Percentiles rank a stretch among this genome's conserved stretches.
phyloP scores from a whole-genome alignment of 2,329 filamentous ascomycete species.

The Metarhizium album region DNA sequence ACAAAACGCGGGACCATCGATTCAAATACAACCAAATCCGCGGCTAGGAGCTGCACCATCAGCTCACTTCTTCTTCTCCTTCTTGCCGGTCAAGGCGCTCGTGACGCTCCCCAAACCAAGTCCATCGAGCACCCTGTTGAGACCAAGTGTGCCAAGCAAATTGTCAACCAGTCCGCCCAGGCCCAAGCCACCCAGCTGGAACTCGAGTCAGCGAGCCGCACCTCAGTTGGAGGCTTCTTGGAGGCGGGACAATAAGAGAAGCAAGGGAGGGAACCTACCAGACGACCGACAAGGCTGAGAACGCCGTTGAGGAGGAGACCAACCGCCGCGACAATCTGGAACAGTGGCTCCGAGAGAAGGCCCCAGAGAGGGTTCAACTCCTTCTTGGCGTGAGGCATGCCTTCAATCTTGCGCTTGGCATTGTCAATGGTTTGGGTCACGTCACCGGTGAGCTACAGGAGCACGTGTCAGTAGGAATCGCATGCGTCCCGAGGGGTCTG shows the following conservation, averaged over 20 bases:
- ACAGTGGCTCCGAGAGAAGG: constrained; percentile 71
- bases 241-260: too few species aligned
- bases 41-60: not conserved
- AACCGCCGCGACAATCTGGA: constrained; percentile 87
- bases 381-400: constrained; percentile 93
- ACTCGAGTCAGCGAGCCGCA: constrained; percentile 11
- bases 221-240: not conserved
- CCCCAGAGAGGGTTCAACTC: constrained; percentile 85
- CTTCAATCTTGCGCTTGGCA: constrained; percentile 77
- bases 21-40: too few species aligned
- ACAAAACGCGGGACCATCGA: too few species aligned
- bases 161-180: constrained; percentile 73
- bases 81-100: constrained; percentile 32
- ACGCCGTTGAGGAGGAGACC: constrained; percentile 76
- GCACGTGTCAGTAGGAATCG: not conserved
- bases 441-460: constrained; percentile 54
- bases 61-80: constrained; percentile 19
- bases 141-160: constrained; percentile 64
- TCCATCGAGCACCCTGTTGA: constrained; percentile 63
- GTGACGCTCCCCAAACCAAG: constrained; percentile 52
- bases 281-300: constrained; percentile 68
- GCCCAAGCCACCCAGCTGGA: constrained; percentile 61
- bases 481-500: not conserved
- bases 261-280: constrained; percentile 31
- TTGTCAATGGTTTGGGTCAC: constrained; percentile 78